Percentiles rank a stretch among this genome's conserved stretches.
phyloP scores from a whole-genome alignment of 331 rosid genomes.

The Quercus tomentella region DNA sequence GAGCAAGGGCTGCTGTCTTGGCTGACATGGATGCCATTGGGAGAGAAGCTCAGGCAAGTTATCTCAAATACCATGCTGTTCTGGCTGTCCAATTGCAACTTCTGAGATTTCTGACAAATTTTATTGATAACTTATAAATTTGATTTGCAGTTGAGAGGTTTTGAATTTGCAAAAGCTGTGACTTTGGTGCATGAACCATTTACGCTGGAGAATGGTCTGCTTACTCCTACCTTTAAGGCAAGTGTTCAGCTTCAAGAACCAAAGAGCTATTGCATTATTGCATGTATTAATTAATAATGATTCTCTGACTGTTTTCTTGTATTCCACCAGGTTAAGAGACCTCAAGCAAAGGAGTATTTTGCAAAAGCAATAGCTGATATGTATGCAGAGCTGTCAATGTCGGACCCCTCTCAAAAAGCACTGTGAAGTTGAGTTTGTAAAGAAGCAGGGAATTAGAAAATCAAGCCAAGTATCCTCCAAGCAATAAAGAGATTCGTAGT shows the following conservation, averaged over 20 bases:
- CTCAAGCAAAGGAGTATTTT: constrained; percentile 83
- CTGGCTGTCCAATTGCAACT: neutral
- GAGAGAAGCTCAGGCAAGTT: constrained; percentile 77
- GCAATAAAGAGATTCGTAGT: neutral
- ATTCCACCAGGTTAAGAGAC: constrained; percentile 70
- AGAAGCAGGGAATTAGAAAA: neutral
- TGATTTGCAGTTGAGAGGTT: constrained; percentile 80
- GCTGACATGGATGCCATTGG: constrained; percentile 89
- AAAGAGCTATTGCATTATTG: neutral
- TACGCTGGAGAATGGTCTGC: constrained; percentile 77
- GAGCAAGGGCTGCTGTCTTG: constrained; percentile 69
- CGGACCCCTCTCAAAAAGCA: constrained; percentile 39
- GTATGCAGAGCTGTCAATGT: constrained; percentile 66
- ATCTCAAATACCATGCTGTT: constrained; percentile 2
- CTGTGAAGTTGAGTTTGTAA: constrained; percentile 25
- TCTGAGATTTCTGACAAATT: neutral
- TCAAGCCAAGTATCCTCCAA: neutral
- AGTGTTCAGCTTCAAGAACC: constrained; percentile 22
- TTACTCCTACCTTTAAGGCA: constrained; percentile 97
- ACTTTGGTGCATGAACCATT: constrained; percentile 73
- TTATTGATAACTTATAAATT: constrained; percentile 12
- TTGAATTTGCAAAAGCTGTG: constrained; percentile 81
- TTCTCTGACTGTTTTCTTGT: neutral
- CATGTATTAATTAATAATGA: neutral
- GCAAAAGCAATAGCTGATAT: constrained; percentile 59